These are phyloP conservation scores for Syncephalis plumigaleata DNA, from an alignment of 371 early-diverging fungal genomes.

Conservation along the genomic window DNA sequence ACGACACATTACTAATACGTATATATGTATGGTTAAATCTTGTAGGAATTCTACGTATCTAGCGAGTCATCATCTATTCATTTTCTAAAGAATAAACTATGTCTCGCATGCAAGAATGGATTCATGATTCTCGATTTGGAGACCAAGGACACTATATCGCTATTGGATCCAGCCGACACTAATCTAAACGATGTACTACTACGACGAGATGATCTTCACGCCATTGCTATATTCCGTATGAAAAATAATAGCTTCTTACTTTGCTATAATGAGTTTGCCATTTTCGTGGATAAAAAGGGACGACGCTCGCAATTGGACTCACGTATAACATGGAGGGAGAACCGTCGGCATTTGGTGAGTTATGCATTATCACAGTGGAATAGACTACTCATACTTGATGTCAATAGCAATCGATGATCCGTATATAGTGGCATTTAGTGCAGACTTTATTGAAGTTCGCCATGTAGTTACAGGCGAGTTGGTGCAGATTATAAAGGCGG, in stretches of 20 bases:
- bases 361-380: too few relatives aligned
- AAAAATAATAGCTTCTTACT: constrained; percentile 57
- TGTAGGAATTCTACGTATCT: constrained; percentile 76
- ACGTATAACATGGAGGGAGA: constrained; percentile 58
- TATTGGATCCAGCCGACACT: constrained; percentile 66
- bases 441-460: constrained; percentile 74
- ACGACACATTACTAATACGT: too few relatives aligned
- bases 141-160: constrained; percentile 52
- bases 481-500: constrained; percentile 38
- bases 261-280: constrained; percentile 85
- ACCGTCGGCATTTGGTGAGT: constrained; percentile 44
- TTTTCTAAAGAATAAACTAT: constrained; percentile 61
- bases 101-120: constrained; percentile 74
- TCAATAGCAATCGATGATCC: constrained; percentile 42
- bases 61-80: constrained; percentile 61
- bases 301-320: constrained; percentile 51
- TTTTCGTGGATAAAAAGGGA: constrained; percentile 77
- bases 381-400: background rate
- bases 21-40: background rate
- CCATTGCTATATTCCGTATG: constrained; percentile 69
- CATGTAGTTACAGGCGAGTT: constrained; percentile 58
- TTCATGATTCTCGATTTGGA: constrained; percentile 84
- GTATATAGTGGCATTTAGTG: constrained; percentile 75
- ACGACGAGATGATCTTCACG: constrained; percentile 45
- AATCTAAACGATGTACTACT: constrained; percentile 67